Evolutionary conservation across 345 rosid genomes (phyloP), one percentile per base, ranked within the genome.

Genomic region (Brassica incana): DNA sequence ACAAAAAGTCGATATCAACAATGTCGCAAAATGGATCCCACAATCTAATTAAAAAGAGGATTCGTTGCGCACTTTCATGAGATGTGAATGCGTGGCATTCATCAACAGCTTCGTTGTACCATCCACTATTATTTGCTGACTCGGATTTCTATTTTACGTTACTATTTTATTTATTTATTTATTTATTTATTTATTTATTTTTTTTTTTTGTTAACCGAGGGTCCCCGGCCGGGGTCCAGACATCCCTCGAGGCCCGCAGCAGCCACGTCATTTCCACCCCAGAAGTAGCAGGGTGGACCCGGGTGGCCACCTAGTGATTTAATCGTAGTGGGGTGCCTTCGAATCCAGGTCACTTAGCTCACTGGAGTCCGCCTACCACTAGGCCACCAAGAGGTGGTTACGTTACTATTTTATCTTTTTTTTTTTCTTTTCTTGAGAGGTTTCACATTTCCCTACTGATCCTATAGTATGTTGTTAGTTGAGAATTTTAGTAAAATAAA

Each of bases 51-150:
- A 61, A 69, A 54, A 74, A 70, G 79, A 75, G 62, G 80, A 80
- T 80, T 80, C 83, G 67, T 74, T 69, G 64, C 43, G 79, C 83
- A 80, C 79, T 80, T 74, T 68, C 70, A 79, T 74, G 75, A 67
- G 82, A 80, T 80, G 78, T 63, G 32, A 59, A 4, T 18, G 66
- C 83, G 80, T 80, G 83, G 79, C 76, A 75, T 62, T 75, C 80
- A 69, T 69, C 71, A 45, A 74, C 79, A 69, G 83, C 75, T 65
- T 3, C 43, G 25, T 77, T 62, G 43, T 70, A 52, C 52, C 65
- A 23, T 73, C 83, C 83, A 69, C 76, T 75, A 69, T 80, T 75
- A 75, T 80, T 59, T 73, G 67, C 79, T 74, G 79, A 74, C 83
- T 74, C 79, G 14, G 72, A 52, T 69, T 75, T 61, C 58, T 61